Evolutionary conservation across 345 rosid species (phyloP).

Genomic region (Trapa bicornis): DNA sequence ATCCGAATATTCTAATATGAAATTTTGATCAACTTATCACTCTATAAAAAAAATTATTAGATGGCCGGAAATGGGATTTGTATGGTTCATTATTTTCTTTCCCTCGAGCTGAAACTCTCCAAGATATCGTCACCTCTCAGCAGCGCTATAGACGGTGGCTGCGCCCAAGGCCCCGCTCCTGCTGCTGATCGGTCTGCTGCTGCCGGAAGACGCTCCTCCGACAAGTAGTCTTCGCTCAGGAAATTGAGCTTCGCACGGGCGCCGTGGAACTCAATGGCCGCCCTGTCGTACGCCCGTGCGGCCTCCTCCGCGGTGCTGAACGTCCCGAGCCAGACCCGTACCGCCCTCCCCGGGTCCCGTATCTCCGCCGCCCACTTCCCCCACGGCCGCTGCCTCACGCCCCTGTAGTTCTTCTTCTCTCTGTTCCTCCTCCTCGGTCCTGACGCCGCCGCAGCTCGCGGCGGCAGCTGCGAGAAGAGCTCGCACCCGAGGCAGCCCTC

Average conservation of each 20-base stretch:
- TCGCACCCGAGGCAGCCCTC: slow-evolving; percentile 68
- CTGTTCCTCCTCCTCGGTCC: slow-evolving; percentile 17
- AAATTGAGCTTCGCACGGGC: slow-evolving; percentile 43
- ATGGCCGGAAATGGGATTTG: too few relatives aligned
- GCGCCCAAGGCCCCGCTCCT: neutral
- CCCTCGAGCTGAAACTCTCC: slow-evolving; percentile 8
- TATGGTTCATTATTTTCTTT: too few relatives aligned
- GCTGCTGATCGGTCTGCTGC: neutral
- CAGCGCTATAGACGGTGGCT: neutral
- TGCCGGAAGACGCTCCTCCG: neutral
- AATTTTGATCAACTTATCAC: too few relatives aligned
- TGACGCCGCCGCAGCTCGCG: slow-evolving; percentile 9
- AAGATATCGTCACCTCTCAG: slow-evolving; percentile 14
- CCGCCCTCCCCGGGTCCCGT: slow-evolving; percentile 68
- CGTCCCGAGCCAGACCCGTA: slow-evolving; percentile 90
- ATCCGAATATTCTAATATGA: too few relatives aligned
- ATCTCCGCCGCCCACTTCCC: slow-evolving; percentile 98
- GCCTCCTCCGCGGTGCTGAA: slow-evolving; percentile 86
- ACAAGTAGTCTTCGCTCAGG: slow-evolving; percentile 32
- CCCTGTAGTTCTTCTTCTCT: slow-evolving; percentile 69
- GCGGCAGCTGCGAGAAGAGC: slow-evolving; percentile 49
- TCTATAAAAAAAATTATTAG: too few relatives aligned
- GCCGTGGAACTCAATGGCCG: slow-evolving; percentile 41
- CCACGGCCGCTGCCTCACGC: slow-evolving; percentile 98
- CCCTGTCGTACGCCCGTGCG: slow-evolving; percentile 84